These are phyloP conservation scores for Suillus americanus DNA, from an alignment of 768 basidiomycete genomes.

Conservation along the genomic window DNA sequence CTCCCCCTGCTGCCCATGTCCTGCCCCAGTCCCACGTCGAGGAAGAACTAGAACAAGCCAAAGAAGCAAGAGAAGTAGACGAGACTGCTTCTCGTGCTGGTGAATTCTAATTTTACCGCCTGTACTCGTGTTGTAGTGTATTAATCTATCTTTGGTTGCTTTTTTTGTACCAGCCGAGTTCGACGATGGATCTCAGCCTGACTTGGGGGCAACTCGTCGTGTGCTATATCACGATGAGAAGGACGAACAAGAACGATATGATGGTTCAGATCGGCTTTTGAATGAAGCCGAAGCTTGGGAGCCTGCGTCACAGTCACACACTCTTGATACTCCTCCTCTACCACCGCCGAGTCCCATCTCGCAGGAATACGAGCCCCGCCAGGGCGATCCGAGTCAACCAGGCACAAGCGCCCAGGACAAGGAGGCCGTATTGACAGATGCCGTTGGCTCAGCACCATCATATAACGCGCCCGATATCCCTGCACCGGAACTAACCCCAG, in stretches of 20 bases:
- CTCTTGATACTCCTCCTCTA: neutral
- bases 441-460: neutral
- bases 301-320: neutral
- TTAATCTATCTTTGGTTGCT: slow-evolving; percentile 25
- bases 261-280: neutral
- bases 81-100: slow-evolving; percentile 31
- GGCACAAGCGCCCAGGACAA: neutral
- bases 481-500: neutral
- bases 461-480: neutral
- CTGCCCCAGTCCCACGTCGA: slow-evolving; percentile 14
- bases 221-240: slow-evolving; percentile 1
- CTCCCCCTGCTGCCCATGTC: slow-evolving; percentile 13
- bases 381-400: neutral
- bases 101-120: slow-evolving; percentile 40
- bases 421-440: neutral
- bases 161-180: slow-evolving; percentile 7
- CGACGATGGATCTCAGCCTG: slow-evolving; percentile 7
- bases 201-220: slow-evolving; percentile 1
- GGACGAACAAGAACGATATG: neutral
- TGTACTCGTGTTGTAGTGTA: slow-evolving; percentile 16
- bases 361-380: neutral
- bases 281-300: neutral
- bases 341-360: neutral
- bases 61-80: slow-evolving; percentile 17
- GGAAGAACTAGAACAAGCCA: slow-evolving; percentile 17